Percentiles rank a stretch among this genome's conserved stretches.
These are phyloP conservation scores for Leonotis leonurus DNA, from an alignment of 257 asterid genomes.

Conservation along the genomic window DNA sequence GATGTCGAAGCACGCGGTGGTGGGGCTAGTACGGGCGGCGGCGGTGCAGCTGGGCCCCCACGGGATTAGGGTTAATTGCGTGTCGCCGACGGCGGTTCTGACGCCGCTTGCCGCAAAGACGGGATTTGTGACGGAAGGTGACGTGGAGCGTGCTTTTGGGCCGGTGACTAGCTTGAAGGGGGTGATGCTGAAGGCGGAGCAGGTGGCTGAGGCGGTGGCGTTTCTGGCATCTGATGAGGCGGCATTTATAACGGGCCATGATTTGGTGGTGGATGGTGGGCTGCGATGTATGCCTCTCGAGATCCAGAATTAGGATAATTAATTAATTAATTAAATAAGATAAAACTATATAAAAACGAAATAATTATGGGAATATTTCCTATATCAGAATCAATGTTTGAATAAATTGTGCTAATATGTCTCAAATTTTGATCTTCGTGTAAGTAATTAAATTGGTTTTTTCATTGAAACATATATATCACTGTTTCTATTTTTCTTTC, in stretches of 20 bases:
- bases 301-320: neutral
- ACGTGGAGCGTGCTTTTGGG: neutral
- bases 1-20: conserved; percentile 27
- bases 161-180: conserved; percentile 24
- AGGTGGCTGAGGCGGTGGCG: conserved; percentile 26
- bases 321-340: too few species aligned
- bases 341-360: too few species aligned
- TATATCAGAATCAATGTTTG: too few species aligned
- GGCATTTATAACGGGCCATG: conserved; percentile 25
- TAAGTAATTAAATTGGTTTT: too few species aligned
- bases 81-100: neutral
- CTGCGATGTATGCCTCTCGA: neutral
- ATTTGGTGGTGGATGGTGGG: conserved; percentile 33
- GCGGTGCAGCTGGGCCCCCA: conserved; percentile 5
- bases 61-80: conserved; percentile 7
- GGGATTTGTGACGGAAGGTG: neutral
- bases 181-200: conserved; percentile 5
- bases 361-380: too few species aligned
- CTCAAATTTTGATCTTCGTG: too few species aligned
- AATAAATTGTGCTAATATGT: too few species aligned
- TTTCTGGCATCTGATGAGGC: conserved; percentile 32
- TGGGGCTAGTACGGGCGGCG: conserved; percentile 38
- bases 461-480: too few species aligned
- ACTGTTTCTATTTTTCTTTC: too few species aligned
- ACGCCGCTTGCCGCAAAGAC: conserved; percentile 7